Evolutionary conservation across 2,329 filamentous ascomycete genomes (phyloP), one percentile per base, ranked within the genome.

Genomic region (Trichoderma arundinaceum): DNA sequence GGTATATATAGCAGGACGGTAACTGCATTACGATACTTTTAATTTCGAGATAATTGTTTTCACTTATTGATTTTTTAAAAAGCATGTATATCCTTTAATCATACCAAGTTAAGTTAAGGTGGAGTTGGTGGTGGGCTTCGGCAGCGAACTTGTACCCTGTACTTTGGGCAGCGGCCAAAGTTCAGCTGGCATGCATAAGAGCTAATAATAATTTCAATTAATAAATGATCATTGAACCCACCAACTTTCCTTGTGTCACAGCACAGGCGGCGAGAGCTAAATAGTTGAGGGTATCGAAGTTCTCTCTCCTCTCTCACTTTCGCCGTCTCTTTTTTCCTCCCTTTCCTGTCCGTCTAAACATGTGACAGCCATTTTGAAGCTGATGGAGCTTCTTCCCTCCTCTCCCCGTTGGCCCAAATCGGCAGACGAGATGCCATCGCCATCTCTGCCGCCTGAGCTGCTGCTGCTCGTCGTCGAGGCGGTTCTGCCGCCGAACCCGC

Each of bases 381-480:
- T 65, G 44, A 70, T 66, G 64, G 68, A 69, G 64, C 32, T 60
- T 46, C 61, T 58, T 63, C 52, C 39, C 28, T 52, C 61, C 67
- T 35, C 46, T 39, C 62, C 10, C 33, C 35, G 22, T 10, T 10
- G 3, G 32, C 39, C 62, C 32, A 17, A 32, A n/a, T 19, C 46
- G 38, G 52, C 41, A 12, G 13, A 28, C 49, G 32, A 41, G 44
- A 61, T 41, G 58, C 44, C 28, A 32, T 33, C 62, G 33, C 68
- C 58, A 19, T 62, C 70, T 38, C 72, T 79, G 19, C 77, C 77
- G 1, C 69, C 70, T 1, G 77, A 79, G 69, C 68, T 79, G 53
- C 68, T 79, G 46, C 72, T 75, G 53, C 72, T 75, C 62, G 68
- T 79, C 66, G 74, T 79, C 66, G 76, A 79, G 49, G 69, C 70